These are phyloP conservation scores for Pythium grandisporangium DNA, from an alignment of 352 stramenopile species.

Conservation along the genomic window DNA sequence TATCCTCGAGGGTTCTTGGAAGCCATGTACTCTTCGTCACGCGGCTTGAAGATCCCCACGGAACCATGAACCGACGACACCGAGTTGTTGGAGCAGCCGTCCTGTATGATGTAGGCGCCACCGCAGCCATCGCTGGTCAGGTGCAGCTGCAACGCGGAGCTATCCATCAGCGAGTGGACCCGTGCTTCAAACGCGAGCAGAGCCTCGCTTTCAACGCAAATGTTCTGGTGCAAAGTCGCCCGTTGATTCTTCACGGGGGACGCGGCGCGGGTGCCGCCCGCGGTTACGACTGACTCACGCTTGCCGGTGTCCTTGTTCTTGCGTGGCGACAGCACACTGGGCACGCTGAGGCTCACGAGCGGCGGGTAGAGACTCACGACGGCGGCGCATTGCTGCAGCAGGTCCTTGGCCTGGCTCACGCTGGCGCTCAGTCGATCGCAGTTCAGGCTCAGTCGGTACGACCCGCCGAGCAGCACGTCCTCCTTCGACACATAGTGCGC, in stretches of 20 bases:
- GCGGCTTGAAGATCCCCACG: conserved; percentile 94
- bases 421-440: conserved; percentile 6
- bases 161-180: conserved; percentile 24
- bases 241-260: background rate
- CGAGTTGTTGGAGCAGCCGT: conserved; percentile 2
- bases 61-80: conserved; percentile 16
- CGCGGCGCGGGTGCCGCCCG: background rate
- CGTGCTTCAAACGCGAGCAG: conserved; percentile 30
- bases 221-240: background rate
- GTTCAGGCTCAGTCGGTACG: conserved; percentile 8
- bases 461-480: too few species aligned
- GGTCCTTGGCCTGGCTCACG: conserved; percentile 15
- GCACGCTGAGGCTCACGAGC: conserved; percentile 13
- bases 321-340: conserved; percentile 1
- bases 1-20: conserved; percentile 97
- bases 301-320: background rate
- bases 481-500: too few species aligned
- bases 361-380: conserved; percentile 16
- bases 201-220: conserved; percentile 35
- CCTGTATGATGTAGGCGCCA: conserved; percentile 42
- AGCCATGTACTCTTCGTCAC: conserved; percentile 98
- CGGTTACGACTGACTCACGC: background rate
- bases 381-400: conserved; percentile 13
- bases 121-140: conserved; percentile 77
- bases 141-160: conserved; percentile 26